Evolutionary conservation across 2,329 filamentous ascomycete genomes (phyloP).

Genomic region (Xenosphaeropsis pyriputrescens): DNA sequence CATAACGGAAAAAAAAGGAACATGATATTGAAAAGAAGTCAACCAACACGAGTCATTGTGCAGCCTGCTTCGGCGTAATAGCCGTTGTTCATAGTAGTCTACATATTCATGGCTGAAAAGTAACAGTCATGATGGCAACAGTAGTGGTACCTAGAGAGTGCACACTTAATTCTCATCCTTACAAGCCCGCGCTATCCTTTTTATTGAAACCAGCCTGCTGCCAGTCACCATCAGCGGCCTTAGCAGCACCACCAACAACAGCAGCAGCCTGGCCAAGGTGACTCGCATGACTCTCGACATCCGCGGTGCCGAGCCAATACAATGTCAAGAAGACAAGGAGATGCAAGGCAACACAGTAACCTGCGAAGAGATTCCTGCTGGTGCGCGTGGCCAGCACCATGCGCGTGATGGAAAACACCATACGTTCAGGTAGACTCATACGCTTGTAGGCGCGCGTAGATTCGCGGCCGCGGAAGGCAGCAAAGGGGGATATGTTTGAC

Average conservation of each 20-base stretch:
- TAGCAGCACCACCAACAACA: constrained; percentile 21
- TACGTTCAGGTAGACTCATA: constrained; percentile 82
- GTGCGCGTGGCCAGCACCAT: constrained; percentile 82
- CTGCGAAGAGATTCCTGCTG: constrained; percentile 86
- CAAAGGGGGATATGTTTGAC: constrained; percentile 88
- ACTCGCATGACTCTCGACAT: constrained; percentile 36
- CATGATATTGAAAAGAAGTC: too few species aligned
- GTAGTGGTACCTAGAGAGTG: too few species aligned
- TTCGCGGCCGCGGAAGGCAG: constrained; percentile 88
- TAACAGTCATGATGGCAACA: too few species aligned
- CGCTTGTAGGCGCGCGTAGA: constrained; percentile 79
- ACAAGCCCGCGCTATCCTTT: too few species aligned
- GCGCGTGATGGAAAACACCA: constrained; percentile 80
- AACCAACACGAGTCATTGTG: too few species aligned
- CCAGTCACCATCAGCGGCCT: constrained; percentile 38
- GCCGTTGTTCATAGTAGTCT: too few species aligned
- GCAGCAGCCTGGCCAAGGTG: constrained; percentile 22
- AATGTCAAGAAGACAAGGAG: constrained; percentile 74
- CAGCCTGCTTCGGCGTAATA: too few species aligned
- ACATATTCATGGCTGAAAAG: too few species aligned
- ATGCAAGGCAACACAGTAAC: constrained; percentile 81
- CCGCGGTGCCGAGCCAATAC: constrained; percentile 64
- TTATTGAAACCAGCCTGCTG: constrained; percentile 32
- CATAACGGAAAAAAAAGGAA: too few species aligned
- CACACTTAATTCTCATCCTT: too few species aligned